These are phyloP conservation scores for Pigoraptor vietnamica DNA, from an alignment of 78 protist genomes.

Conservation along the genomic window DNA sequence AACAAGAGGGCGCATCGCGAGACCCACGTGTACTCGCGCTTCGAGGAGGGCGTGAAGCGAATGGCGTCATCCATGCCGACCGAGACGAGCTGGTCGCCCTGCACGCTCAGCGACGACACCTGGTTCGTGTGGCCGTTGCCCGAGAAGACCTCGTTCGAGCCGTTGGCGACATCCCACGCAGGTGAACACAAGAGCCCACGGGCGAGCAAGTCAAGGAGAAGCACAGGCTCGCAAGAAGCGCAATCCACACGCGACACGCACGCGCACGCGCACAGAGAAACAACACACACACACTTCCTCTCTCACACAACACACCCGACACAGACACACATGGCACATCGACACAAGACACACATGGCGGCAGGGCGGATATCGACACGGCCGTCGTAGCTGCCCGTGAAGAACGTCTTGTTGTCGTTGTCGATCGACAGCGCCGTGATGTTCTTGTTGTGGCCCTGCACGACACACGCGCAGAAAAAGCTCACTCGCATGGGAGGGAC, in stretches of 20 bases:
- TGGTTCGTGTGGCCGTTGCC: conserved; percentile 62
- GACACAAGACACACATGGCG: neutral
- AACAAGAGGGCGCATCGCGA: neutral
- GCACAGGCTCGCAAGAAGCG: too few relatives aligned
- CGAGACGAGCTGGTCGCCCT: conserved; percentile 38
- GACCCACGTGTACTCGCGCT: neutral
- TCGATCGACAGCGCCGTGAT: conserved; percentile 57
- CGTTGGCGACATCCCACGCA: conserved; percentile 47
- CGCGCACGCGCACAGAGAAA: too few relatives aligned
- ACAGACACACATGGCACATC: neutral
- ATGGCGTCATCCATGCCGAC: conserved; percentile 57
- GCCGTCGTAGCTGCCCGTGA: conserved; percentile 51
- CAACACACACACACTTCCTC: too few relatives aligned
- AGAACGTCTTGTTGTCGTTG: conserved; percentile 27
- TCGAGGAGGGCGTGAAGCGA: conserved; percentile 28
- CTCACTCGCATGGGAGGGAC: neutral
- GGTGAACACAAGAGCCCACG: neutral
- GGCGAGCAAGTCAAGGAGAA: neutral
- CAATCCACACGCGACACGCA: too few relatives aligned
- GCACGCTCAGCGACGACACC: conserved; percentile 27
- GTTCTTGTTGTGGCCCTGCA: conserved; percentile 71
- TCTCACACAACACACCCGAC: too few relatives aligned
- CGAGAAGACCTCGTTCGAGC: conserved; percentile 20
- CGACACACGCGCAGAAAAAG: neutral
- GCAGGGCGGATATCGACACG: neutral